A percentile compares a stretch with the other conserved stretches of the same genome.
Evolutionary conservation across 768 basidiomycete species (phyloP).

Genomic region (Tylopilus cervinicoccineus): DNA sequence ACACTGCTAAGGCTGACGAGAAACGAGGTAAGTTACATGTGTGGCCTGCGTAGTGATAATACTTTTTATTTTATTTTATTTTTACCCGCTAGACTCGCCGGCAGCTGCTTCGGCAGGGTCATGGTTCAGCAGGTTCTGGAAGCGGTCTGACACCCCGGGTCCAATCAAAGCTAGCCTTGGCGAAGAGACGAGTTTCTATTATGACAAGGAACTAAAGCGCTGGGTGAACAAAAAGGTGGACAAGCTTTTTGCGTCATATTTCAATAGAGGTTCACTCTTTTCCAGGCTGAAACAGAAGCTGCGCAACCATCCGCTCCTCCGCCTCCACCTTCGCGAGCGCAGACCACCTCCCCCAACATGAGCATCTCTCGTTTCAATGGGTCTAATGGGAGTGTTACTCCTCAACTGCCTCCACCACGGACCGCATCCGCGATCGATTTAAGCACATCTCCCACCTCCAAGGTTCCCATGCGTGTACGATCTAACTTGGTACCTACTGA

Average conservation of each 20-base stretch:
- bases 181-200: conserved; percentile 86
- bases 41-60: not conserved
- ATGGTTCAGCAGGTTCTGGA: conserved; percentile 87
- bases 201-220: conserved; percentile 89
- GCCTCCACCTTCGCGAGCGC: conserved; percentile 80
- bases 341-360: conserved; percentile 77
- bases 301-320: conserved; percentile 53
- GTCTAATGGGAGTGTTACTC: conserved; percentile 16
- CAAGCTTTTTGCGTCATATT: not conserved
- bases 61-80: not conserved
- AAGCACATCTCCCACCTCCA: conserved; percentile 47
- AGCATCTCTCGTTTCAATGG: conserved; percentile 35
- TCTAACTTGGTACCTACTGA: conserved; percentile 61
- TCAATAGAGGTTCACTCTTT: not conserved
- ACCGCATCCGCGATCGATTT: conserved; percentile 65
- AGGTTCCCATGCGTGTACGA: conserved; percentile 52
- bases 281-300: conserved; percentile 53
- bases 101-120: conserved; percentile 42
- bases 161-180: conserved; percentile 92
- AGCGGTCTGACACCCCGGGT: conserved; percentile 56
- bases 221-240: conserved; percentile 95
- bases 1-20: conserved; percentile 20
- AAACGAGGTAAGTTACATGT: conserved; percentile 29
- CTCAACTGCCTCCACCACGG: conserved; percentile 33
- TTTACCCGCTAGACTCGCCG: conserved; percentile 9